phyloP scores from a whole-genome alignment of 2,329 filamentous ascomycete species.

The Colletotrichum godetiae region DNA sequence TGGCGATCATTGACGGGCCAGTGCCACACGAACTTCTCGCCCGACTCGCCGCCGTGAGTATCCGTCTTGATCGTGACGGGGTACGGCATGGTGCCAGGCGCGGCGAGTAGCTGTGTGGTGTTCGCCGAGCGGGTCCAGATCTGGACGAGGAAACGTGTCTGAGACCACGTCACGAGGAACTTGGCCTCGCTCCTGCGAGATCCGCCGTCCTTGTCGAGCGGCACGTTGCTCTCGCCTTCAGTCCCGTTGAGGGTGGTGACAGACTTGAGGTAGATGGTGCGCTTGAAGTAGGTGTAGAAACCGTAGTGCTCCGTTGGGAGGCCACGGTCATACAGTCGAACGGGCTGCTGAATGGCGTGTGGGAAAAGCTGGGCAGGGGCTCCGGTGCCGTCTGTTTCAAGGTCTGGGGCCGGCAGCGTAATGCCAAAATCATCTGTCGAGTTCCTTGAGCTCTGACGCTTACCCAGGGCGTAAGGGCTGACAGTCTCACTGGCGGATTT shows the following conservation, averaged over 20 bases:
- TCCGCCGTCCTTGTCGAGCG: slow-evolving; percentile 67
- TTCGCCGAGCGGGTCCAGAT: slow-evolving; percentile 70
- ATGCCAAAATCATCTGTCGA: slow-evolving; percentile 12
- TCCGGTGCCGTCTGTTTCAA: slow-evolving; percentile 77
- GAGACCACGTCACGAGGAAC: slow-evolving; percentile 67
- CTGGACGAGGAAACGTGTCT: slow-evolving; percentile 72
- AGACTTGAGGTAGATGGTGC: slow-evolving; percentile 83
- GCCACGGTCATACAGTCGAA: slow-evolving; percentile 87
- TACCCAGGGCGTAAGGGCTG: slow-evolving; percentile 41
- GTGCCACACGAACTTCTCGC: slow-evolving; percentile 65
- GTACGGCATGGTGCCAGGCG: slow-evolving; percentile 71
- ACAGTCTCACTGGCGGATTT: slow-evolving; percentile 52
- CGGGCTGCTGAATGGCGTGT: slow-evolving; percentile 77
- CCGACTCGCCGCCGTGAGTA: slow-evolving; percentile 68
- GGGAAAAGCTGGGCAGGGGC: slow-evolving; percentile 79
- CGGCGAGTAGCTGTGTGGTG: slow-evolving; percentile 54
- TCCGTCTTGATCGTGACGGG: slow-evolving; percentile 71
- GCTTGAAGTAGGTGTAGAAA: slow-evolving; percentile 93
- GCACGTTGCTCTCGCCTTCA: slow-evolving; percentile 49
- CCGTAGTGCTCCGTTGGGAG: slow-evolving; percentile 87
- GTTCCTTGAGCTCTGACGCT: slow-evolving; percentile 42
- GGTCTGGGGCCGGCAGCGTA: slow-evolving; percentile 70
- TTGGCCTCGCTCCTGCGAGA: slow-evolving; percentile 63
- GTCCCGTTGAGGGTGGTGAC: slow-evolving; percentile 59
- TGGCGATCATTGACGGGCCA: slow-evolving; percentile 61